Base-by-base conservation (phyloP, 2,329 filamentous ascomycete genomes). In the Sordariomycetes sp. region DNA sequence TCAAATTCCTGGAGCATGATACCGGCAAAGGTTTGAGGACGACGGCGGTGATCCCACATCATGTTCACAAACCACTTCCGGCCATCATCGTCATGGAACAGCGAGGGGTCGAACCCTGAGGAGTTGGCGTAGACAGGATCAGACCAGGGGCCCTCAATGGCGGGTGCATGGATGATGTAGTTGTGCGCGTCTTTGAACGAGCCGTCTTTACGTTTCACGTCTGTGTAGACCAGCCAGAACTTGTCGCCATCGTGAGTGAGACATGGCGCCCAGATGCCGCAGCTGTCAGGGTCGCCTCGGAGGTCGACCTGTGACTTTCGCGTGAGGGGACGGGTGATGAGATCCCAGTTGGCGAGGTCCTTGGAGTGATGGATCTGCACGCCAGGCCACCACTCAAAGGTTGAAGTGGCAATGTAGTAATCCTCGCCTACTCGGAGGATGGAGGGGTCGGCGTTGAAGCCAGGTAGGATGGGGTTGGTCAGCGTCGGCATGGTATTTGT, bases 191-290 rank as follows among this genome's bases (percentile, higher is more conserved):
- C 75, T 49, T 76, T 78, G 63, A 77, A 79, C 3, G 68, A 72
- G 10, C 75, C 76, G 43, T 80, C 76, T 48, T 79, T 79, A 42
- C 75, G 72, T 55, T 79, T 80, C 12, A 80, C 74, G 44, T 79
- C 73, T 1, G 75, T 78, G 49, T 76, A 80, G 3, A 79, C 75
- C 5, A 80, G 66, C 64, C 68, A 79, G 53, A 78, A 80, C 35
- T 57, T 65, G 3, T 67, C 59, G 30, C 72, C 73, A 41, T 79
- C 74, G 42, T 79, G 72, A 0, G 67, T 72, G 15, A 81, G 60
- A 44, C 75, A 80, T 0, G 76, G 76, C 3, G 75, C 75, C 72
- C 75, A 80, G n/a, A 80, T 57, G 24, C 72, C 72, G 43, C 72
- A 73, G 49, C 68, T 72, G 47, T 76, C 71, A 1, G 72, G 71